Evolutionary conservation across 2,329 filamentous ascomycete genomes (phyloP), one percentile per base, ranked within the genome.

Genomic region (Diaporthe sp.): DNA sequence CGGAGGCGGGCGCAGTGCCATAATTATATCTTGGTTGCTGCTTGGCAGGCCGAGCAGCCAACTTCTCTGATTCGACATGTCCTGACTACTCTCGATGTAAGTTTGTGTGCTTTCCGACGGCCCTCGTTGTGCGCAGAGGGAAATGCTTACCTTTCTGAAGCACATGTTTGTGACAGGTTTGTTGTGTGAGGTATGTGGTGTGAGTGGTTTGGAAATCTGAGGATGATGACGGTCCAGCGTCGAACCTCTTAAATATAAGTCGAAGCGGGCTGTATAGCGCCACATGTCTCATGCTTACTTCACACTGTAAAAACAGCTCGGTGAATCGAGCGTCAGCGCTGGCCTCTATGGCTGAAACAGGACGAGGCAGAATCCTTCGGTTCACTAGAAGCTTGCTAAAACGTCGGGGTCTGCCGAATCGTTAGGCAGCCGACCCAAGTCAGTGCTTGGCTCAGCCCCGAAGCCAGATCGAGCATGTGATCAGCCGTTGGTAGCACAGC

Each of bases 401-500:
- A 57, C 13, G 12, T 13, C 22, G 31, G 22, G 62, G 28, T 15
- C 31, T n/a, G 10, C 62, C 46, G 13, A 55, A 37, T 37, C 44
- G 62, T 34, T 28, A 31, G 28, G 13, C 28, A 19, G 19, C 28
- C 28, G 19, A 31, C 10, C 28, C 19, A 19, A 44, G 25, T 60
- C 28, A 19, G 39, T 62, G 19, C 44, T 51, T 39, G 25, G 22
- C 31, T 57, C 46, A 51, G 34, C 71, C 28, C 37, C 58, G 3
- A 9, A 31, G 31, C n/a, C 19, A 55, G 15, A 22, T 19, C 13
- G 9, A 19, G 19, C 60, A 7, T 68, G 37, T 58, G 58, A 42
- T 67, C 68, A 67, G 31, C 22, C 42, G 15, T 31, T 19, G n/a
- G 28, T 17, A 57, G 58, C 73, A 75, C 68, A 67, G 73, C 68